phyloP scores from a whole-genome alignment of 148 eudicot genomes.

The Chenopodium berlandieri region DNA sequence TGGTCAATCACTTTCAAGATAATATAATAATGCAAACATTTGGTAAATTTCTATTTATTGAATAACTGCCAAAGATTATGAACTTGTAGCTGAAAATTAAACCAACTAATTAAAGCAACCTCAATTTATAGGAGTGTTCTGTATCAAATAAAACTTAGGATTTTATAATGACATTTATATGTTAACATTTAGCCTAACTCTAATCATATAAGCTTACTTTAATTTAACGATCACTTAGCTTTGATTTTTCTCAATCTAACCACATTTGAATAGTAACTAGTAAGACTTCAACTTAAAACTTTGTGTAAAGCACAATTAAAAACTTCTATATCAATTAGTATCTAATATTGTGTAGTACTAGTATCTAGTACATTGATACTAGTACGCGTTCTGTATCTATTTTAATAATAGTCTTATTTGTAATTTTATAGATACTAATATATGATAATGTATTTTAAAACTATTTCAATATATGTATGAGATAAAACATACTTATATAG shows the following conservation, averaged over 20 bases:
- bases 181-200: background rate
- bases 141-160: background rate
- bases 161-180: background rate
- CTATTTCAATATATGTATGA: too few species aligned
- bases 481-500: too few species aligned
- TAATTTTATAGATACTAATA: too few species aligned
- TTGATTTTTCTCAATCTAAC: background rate
- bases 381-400: too few species aligned
- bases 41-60: background rate
- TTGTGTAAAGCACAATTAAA: too few species aligned
- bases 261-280: too few species aligned
- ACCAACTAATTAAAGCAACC: background rate
- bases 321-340: background rate
- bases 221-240: background rate
- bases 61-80: background rate
- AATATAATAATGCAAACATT: background rate
- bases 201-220: background rate
- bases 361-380: too few species aligned
- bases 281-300: too few species aligned
- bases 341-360: background rate
- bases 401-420: too few species aligned
- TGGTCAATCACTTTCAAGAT: conserved; percentile 10
- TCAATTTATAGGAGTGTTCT: background rate
- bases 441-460: too few species aligned
- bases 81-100: background rate